Evolutionary conservation across 176 grass and related monocot genomes (phyloP), one percentile per base, ranked within the genome.

Genomic region (Ampelocalamus luodianensis): DNA sequence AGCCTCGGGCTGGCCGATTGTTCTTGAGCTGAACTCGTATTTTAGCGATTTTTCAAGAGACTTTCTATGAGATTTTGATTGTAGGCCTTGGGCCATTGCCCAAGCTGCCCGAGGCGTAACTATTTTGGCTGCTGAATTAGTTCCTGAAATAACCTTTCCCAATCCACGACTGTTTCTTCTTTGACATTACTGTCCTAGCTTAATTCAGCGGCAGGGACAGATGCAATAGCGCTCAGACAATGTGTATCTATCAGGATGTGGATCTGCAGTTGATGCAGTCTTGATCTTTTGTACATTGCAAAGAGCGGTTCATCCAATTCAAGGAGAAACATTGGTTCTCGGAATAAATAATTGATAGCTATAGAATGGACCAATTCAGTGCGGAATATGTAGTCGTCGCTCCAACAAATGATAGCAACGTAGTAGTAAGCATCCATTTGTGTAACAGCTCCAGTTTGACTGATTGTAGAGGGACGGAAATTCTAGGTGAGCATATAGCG

Each of bases 401-500:
- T 18, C 64, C 10, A 38, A 8, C 49, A 60, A 71, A 70, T 1
- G 16, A 4, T 51, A 72, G 62, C 38, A 56, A 48, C 4, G 15
- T 34, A 56, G 2, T 63, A 0, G n/a, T 13, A 43, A 20, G 51
- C 40, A 59, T 13, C 39, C 59, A 68, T 67, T 75, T 74, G 7
- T 5, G 5, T 50, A 39, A 5, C 22, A 80, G 70, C 5, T 79
- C 49, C 79, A 42, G 34, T 78, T 72, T 78, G 72, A 86, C 83
- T 64, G 32, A 20, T 82, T 77, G 61, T 10, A 63, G 24, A 86
- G 22, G 65, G 70, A 58, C 32, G 38, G 54, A 64, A 77, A 36
- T 46, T 71, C 51, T 76, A 53, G 69, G 70, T 85, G 42, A 12
- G 9, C 78, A 85, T 81, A 55, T 89, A 46, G 53, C 72, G 78